Evolutionary conservation across 805 yeast genomes (phyloP).

Genomic region (Ogataea thermomethanolica): DNA sequence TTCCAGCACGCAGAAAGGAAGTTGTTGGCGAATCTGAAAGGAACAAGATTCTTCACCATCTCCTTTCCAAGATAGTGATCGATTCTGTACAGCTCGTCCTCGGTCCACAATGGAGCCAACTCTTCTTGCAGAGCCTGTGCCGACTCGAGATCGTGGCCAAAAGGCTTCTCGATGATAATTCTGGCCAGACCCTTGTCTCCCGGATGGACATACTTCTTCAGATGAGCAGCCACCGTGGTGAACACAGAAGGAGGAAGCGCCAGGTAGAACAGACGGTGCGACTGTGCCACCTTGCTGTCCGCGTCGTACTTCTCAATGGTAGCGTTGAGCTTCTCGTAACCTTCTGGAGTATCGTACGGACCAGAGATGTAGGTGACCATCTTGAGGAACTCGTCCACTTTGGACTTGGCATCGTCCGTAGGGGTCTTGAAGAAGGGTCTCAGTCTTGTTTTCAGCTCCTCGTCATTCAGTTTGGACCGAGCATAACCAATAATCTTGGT

Average conservation of each 20-base stretch:
- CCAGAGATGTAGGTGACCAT: slow-evolving; percentile 71
- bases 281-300: slow-evolving; percentile 40
- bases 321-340: slow-evolving; percentile 56
- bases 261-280: slow-evolving; percentile 84
- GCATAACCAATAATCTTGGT: slow-evolving; percentile 90
- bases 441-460: slow-evolving; percentile 67
- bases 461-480: slow-evolving; percentile 66
- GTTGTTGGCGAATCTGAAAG: slow-evolving; percentile 87
- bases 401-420: slow-evolving; percentile 31
- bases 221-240: slow-evolving; percentile 67
- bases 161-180: slow-evolving; percentile 93
- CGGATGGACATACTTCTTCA: slow-evolving; percentile 68
- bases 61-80: slow-evolving; percentile 98
- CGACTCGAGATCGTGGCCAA: slow-evolving; percentile 84
- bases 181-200: slow-evolving; percentile 64
- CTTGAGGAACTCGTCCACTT: slow-evolving; percentile 60
- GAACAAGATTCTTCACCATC: slow-evolving; percentile 90
- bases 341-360: slow-evolving; percentile 74
- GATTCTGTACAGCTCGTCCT: slow-evolving; percentile 90
- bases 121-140: slow-evolving; percentile 72
- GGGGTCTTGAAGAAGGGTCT: slow-evolving; percentile 51
- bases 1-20: slow-evolving; percentile 89
- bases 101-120: slow-evolving; percentile 82
- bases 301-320: slow-evolving; percentile 59
- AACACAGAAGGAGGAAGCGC: slow-evolving; percentile 96